phyloP scores from a whole-genome alignment of 139 green algal species.

The Chlamydomonas applanata region DNA sequence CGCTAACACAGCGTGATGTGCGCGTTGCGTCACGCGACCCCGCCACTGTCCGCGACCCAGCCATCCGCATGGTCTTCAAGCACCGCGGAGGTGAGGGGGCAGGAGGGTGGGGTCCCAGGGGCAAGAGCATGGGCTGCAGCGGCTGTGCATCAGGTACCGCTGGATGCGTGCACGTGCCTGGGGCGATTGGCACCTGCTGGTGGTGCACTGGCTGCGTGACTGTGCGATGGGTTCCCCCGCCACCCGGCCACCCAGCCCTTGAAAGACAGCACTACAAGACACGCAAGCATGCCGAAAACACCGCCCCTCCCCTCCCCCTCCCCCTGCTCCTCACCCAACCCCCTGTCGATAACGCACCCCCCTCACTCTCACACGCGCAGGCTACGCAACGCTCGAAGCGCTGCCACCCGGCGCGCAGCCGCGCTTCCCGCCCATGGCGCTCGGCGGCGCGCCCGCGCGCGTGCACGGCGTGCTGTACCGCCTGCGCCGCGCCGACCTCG shows the following conservation, averaged over 20 bases:
- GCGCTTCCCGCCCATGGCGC: conserved; percentile 12
- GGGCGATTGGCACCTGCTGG: too few relatives aligned
- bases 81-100: conserved; percentile 37
- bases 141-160: too few relatives aligned
- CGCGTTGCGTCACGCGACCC: conserved; percentile 22
- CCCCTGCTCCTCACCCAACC: neutral
- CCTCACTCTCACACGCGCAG: too few relatives aligned
- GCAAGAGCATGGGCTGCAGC: too few relatives aligned
- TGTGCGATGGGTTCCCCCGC: too few relatives aligned
- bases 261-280: too few relatives aligned
- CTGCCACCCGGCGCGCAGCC: neutral
- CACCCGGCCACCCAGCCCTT: too few relatives aligned
- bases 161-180: too few relatives aligned
- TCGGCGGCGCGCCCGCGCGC: neutral
- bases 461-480: conserved; percentile 54
- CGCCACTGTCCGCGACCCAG: conserved; percentile 21
- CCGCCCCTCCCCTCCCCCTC: neutral
- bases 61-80: conserved; percentile 38
- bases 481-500: conserved; percentile 27
- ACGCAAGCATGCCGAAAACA: too few relatives aligned
- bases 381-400: conserved; percentile 34
- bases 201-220: too few relatives aligned
- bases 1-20: conserved; percentile 27
- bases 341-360: too few relatives aligned
- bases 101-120: too few relatives aligned